Percentiles rank a stretch among this genome's conserved stretches.
These are phyloP conservation scores for Saccharomycopsis babjevae DNA, from an alignment of 805 yeast species.

Conservation along the genomic window DNA sequence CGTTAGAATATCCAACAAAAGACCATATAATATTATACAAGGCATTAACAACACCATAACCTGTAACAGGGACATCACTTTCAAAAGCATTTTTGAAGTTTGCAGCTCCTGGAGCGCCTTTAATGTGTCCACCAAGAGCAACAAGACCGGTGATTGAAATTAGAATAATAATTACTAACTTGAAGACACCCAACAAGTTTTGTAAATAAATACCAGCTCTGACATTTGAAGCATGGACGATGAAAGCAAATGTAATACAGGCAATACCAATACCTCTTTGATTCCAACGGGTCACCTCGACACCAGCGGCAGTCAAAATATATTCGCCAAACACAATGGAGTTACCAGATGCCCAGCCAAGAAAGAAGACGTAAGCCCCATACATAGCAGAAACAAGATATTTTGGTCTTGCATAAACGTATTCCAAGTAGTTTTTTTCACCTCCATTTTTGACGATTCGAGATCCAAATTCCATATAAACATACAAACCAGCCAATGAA, in stretches of 20 bases:
- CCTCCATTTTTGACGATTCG: slow-evolving; percentile 78
- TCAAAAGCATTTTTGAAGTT: slow-evolving; percentile 51
- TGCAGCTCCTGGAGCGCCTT: slow-evolving; percentile 41
- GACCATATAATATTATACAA: slow-evolving; percentile 80
- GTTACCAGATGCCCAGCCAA: slow-evolving; percentile 84
- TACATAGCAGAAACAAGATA: slow-evolving; percentile 56
- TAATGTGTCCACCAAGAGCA: slow-evolving; percentile 63
- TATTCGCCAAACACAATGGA: slow-evolving; percentile 74
- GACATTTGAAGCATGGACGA: slow-evolving; percentile 50
- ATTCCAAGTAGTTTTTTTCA: slow-evolving; percentile 73
- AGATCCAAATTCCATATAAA: slow-evolving; percentile 74
- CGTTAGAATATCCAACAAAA: slow-evolving; percentile 73
- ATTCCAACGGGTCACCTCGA: slow-evolving; percentile 61
- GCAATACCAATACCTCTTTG: slow-evolving; percentile 70
- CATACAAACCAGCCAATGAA: slow-evolving; percentile 53
- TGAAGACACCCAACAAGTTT: slow-evolving; percentile 58
- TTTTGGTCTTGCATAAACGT: slow-evolving; percentile 55
- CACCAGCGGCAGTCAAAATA: slow-evolving; percentile 63
- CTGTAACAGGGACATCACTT: slow-evolving; percentile 34
- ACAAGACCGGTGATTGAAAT: slow-evolving; percentile 77
- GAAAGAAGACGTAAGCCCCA: slow-evolving; percentile 60
- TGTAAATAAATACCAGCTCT: slow-evolving; percentile 60
- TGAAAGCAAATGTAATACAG: slow-evolving; percentile 59
- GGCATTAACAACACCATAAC: slow-evolving; percentile 65
- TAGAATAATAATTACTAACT: slow-evolving; percentile 58